A percentile compares a stretch with the other conserved stretches of the same genome.
Evolutionary conservation across 106 monocot species (phyloP).

Genomic region (Dioscorea zingiberensis): DNA sequence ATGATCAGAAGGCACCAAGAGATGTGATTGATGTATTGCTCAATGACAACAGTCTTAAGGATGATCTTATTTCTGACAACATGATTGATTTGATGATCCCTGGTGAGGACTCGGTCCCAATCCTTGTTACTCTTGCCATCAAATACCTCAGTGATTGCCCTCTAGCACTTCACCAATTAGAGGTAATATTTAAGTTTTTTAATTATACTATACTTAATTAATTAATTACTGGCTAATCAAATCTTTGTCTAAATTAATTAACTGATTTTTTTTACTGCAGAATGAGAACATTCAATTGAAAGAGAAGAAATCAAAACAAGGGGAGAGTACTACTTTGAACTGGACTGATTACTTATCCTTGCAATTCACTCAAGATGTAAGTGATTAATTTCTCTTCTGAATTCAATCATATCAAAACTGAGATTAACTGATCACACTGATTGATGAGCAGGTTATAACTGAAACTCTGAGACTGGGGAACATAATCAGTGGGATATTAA

Average conservation of each 20-base stretch:
- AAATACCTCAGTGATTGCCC: constrained; percentile 85
- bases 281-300: constrained; percentile 79
- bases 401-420: too few relatives aligned
- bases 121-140: constrained; percentile 70
- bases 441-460: constrained; percentile 45
- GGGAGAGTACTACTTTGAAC: constrained; percentile 30
- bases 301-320: constrained; percentile 21
- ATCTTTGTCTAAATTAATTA: not conserved
- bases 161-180: constrained; percentile 47
- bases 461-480: constrained; percentile 82
- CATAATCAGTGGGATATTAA: constrained; percentile 82
- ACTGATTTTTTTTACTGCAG: constrained; percentile 17
- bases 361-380: constrained; percentile 83
- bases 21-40: constrained; percentile 76
- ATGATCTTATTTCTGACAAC: constrained; percentile 80
- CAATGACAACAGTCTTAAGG: constrained; percentile 52
- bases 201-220: not conserved
- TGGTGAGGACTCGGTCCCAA: constrained; percentile 86
- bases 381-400: constrained; percentile 3
- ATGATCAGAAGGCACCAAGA: not conserved
- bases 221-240: not conserved
- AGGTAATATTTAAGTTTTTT: constrained; percentile 31
- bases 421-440: too few relatives aligned
- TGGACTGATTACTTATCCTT: constrained; percentile 87
- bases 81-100: constrained; percentile 97